Percentiles rank a stretch among this genome's conserved stretches.
These are phyloP conservation scores for Taphrina sp. DNA, from an alignment of 1,139 yeast genomes.

Conservation along the genomic window DNA sequence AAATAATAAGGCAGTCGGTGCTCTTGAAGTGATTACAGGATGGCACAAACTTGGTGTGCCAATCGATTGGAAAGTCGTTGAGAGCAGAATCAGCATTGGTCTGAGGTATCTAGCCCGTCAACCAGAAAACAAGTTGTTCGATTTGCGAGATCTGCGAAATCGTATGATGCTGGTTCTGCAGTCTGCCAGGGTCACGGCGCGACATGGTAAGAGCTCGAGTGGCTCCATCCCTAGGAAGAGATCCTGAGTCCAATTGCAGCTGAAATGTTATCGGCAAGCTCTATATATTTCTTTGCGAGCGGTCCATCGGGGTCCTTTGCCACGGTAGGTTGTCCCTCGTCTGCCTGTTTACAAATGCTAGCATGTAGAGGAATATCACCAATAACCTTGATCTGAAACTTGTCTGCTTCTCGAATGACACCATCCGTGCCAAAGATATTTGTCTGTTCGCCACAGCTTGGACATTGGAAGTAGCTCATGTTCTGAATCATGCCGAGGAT, in stretches of 20 bases:
- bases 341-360: slow-evolving; percentile 61
- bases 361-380: slow-evolving; percentile 69
- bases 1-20: slow-evolving; percentile 11
- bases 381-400: slow-evolving; percentile 53
- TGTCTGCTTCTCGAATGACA: slow-evolving; percentile 58
- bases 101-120: slow-evolving; percentile 4
- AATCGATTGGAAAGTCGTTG: neutral
- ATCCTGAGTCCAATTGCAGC: neutral
- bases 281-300: slow-evolving; percentile 25
- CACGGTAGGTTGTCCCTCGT: slow-evolving; percentile 64
- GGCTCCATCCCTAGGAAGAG: too few relatives aligned
- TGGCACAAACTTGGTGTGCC: slow-evolving; percentile 22
- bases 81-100: slow-evolving; percentile 8
- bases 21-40: slow-evolving; percentile 2
- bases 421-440: slow-evolving; percentile 76
- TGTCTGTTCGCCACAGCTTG: slow-evolving; percentile 69
- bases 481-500: slow-evolving; percentile 75
- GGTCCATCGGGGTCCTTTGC: slow-evolving; percentile 49
- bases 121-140: neutral
- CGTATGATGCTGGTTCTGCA: too few relatives aligned
- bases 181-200: too few relatives aligned
- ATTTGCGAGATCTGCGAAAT: neutral
- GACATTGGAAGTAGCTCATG: slow-evolving; percentile 76
- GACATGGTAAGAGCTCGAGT: too few relatives aligned
- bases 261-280: slow-evolving; percentile 4